Base-by-base conservation (phyloP, 2,329 filamentous ascomycete species). In the Ascochyta koolunga region DNA sequence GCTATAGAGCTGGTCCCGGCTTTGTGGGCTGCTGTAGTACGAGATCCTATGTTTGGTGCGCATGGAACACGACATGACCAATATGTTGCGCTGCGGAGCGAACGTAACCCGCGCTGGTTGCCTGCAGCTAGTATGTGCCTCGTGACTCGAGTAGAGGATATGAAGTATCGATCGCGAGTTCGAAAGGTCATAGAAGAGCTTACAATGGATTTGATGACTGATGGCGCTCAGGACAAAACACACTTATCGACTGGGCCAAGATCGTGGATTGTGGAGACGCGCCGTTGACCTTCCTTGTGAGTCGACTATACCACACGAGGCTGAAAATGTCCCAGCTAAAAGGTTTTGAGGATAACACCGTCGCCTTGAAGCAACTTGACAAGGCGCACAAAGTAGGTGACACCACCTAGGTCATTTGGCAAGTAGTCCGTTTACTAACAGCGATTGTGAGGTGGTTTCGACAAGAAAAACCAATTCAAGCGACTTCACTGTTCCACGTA, bases 241-340 rank as follows among this genome's bases (percentile, higher is more conserved):
- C 73, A 4, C 78, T 80, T 48, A 56, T 71, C 19, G 72, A 78
- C 50, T 83, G 82, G 76, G 79, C 80, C 0, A 80, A 78, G 54
- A 76, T 83, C 4, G 77, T 84, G 3, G 82, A 85, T 56, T 84
- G 82, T 54, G 82, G 82, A 29, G 81, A 84, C 67, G 81, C 77
- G 5, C 81, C 81, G 2, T 62, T 81, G 55, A 82, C 79, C 0
- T 78, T 78, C 52, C 61, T 84, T 52, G 79, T 76, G 54, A 60
- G 58, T 16, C 8, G 3, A n/a, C n/a, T 5, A 15, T 5, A 18
- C 2, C 10, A n/a, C 4, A 27, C 0, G 6, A 16, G n/a, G n/a
- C 3, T 33, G 10, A 6, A 22, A 5, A 29, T 8, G 8, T n/a
- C 13, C 5, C 10, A 9, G 11, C 42, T 49, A 19, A 58, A 18